These are phyloP conservation scores for Ophiostoma novo-ulmi DNA, from an alignment of 2,329 filamentous ascomycete genomes.

Conservation along the genomic window DNA sequence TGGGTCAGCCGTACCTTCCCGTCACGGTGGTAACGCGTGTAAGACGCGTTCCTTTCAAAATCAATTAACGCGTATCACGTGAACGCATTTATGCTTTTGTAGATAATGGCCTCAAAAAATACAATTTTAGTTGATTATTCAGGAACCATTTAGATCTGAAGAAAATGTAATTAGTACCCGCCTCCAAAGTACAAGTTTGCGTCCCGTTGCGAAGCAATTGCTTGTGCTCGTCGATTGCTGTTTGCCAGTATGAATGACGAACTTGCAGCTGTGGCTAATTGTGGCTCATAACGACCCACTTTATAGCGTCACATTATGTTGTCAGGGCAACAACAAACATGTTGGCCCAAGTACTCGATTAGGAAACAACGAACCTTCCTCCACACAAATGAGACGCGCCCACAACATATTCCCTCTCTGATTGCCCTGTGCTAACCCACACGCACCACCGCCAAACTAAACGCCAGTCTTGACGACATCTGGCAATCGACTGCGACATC, in stretches of 20 bases:
- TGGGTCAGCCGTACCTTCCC: constrained; percentile 22
- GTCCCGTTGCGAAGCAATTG: not conserved
- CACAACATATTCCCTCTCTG: constrained; percentile 5
- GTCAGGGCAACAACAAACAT: constrained; percentile 26
- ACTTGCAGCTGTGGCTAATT: not conserved
- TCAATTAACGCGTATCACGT: constrained; percentile 29
- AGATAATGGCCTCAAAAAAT: not conserved
- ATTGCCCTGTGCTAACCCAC: constrained; percentile 10
- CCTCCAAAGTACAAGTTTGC: too few relatives aligned
- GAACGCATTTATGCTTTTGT: not conserved
- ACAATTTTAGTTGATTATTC: too few relatives aligned
- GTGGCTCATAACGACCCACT: not conserved
- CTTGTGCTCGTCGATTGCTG: not conserved
- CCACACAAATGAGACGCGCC: constrained; percentile 23
- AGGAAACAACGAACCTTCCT: constrained; percentile 23
- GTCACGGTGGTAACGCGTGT: constrained; percentile 26
- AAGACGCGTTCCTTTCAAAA: constrained; percentile 23
- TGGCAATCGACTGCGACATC: constrained; percentile 13
- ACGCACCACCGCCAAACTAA: constrained; percentile 9
- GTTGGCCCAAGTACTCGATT: constrained; percentile 25
- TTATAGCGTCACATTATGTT: constrained; percentile 17
- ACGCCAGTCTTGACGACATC: not conserved
- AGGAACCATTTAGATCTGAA: not conserved
- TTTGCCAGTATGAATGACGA: not conserved
- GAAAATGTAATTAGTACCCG: not conserved